Evolutionary conservation across 768 basidiomycete species (phyloP), one percentile per base, ranked within the genome.

Genomic region (Boletus rubescentipes): DNA sequence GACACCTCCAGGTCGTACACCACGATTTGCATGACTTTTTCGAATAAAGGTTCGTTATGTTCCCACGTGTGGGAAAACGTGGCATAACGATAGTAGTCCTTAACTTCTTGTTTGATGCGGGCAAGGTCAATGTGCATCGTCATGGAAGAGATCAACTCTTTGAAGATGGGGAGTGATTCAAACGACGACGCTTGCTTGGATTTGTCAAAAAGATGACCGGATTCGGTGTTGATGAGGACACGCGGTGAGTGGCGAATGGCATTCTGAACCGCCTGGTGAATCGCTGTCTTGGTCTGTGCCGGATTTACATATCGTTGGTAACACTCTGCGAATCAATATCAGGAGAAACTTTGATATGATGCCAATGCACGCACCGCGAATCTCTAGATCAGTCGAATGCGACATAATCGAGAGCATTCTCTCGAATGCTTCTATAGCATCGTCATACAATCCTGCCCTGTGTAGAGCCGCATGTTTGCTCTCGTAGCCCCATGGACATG

Each of bases 11-110:
- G 50, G 14, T 51, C 15, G 20, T 51, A 37, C 15, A 51, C 50
- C 9, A 51, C 10, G 15, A 36, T 14, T 2, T 14, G 34, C 3
- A 21, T 2, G 4, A 51, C 32, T 1, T 30, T 9, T 9, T 36
- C 34, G 18, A 36, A 51, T 14, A 16, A 10, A 15, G 50, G 41
- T 26, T 51, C 50, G 14, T 30, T 16, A 5, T 29, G 35, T 15
- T 43, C 50, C 49, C 50, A 51, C 2, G 30, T 50, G 21, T 50
- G 49, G 6, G 49, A 50, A 12, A 50, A 35, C 21, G 31, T 41
- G 31, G 49, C 49, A 4, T 50, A 50, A 10, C 49, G 20, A 14
- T 51, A 51, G 18, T 42, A 36, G 1, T 43, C 1, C n/a, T 21
- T n/a, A 6, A 51, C 49, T 1, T 50, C 40, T 29, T 18, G 49